Percentiles rank a stretch among this genome's conserved stretches.
phyloP scores from a whole-genome alignment of 2,329 filamentous ascomycete genomes.

The Fusarium bactridioides region DNA sequence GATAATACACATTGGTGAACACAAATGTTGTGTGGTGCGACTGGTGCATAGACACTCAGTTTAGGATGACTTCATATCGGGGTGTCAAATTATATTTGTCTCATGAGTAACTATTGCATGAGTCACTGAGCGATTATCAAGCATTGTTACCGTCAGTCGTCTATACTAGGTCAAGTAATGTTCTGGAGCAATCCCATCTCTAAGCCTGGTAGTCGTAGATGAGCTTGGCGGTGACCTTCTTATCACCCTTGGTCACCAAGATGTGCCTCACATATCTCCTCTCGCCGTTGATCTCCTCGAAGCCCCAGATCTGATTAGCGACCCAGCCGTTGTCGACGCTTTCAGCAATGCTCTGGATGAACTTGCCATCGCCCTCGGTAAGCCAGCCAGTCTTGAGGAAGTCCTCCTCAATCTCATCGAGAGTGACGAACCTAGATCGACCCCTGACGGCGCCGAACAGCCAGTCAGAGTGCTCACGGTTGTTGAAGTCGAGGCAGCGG shows the following conservation, averaged over 20 bases:
- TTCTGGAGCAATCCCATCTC: background rate
- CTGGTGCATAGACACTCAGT: background rate
- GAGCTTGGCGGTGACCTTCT: constrained; percentile 60
- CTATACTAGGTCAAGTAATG: background rate
- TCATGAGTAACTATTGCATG: background rate
- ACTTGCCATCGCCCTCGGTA: constrained; percentile 65
- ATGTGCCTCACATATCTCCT: constrained; percentile 63
- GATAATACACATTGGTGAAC: constrained; percentile 7
- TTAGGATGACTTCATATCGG: background rate
- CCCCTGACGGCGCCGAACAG: constrained; percentile 79
- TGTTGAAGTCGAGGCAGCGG: constrained; percentile 60
- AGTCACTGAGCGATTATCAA: background rate
- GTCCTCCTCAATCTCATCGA: constrained; percentile 61
- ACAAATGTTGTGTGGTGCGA: background rate
- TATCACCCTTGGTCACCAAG: constrained; percentile 58
- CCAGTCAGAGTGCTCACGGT: constrained; percentile 75
- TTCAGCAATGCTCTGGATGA: constrained; percentile 70
- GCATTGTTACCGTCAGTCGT: background rate
- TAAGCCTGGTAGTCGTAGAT: constrained; percentile 62
- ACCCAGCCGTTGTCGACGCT: constrained; percentile 62
- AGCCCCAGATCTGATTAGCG: constrained; percentile 68
- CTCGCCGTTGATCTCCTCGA: constrained; percentile 61
- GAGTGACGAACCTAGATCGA: constrained; percentile 59
- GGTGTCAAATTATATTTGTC: constrained; percentile 2
- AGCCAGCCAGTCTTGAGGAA: constrained; percentile 67